These are phyloP conservation scores for Aureobasidium sp. DNA, from an alignment of 2,329 filamentous ascomycete species.

Conservation along the genomic window DNA sequence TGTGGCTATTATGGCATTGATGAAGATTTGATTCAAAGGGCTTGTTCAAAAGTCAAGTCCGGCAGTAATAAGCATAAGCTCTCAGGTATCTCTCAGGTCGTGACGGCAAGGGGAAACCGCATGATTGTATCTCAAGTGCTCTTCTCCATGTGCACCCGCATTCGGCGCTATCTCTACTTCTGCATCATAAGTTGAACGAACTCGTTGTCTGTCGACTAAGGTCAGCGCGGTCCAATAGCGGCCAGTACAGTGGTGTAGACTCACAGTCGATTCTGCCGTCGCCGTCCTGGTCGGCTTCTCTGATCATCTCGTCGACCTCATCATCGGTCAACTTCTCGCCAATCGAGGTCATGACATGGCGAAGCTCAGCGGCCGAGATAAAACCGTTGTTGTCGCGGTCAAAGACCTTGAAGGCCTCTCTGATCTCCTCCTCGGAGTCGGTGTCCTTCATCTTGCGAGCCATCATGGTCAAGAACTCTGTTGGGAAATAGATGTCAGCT, in stretches of 20 bases:
- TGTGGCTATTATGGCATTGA: not conserved
- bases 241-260: constrained; percentile 22
- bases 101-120: constrained; percentile 1
- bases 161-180: constrained; percentile 35
- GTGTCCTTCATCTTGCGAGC: constrained; percentile 55
- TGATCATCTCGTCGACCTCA: constrained; percentile 60
- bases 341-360: constrained; percentile 57
- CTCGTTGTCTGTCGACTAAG: constrained; percentile 41
- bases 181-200: constrained; percentile 53
- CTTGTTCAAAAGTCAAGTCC: constrained; percentile 7
- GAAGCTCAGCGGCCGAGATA: constrained; percentile 56
- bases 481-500: not conserved
- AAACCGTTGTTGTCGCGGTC: constrained; percentile 60
- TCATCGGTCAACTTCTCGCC: constrained; percentile 59
- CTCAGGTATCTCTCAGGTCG: constrained; percentile 16
- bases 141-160: constrained; percentile 2
- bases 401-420: constrained; percentile 60
- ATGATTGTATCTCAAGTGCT: constrained; percentile 10
- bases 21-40: not conserved
- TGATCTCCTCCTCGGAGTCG: constrained; percentile 58
- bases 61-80: constrained; percentile 12
- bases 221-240: constrained; percentile 16
- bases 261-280: constrained; percentile 59
- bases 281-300: constrained; percentile 58
- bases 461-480: constrained; percentile 63